Evolutionary conservation across 2,329 filamentous ascomycete genomes (phyloP).

Genomic region (Aureobasidium subglaciale): DNA sequence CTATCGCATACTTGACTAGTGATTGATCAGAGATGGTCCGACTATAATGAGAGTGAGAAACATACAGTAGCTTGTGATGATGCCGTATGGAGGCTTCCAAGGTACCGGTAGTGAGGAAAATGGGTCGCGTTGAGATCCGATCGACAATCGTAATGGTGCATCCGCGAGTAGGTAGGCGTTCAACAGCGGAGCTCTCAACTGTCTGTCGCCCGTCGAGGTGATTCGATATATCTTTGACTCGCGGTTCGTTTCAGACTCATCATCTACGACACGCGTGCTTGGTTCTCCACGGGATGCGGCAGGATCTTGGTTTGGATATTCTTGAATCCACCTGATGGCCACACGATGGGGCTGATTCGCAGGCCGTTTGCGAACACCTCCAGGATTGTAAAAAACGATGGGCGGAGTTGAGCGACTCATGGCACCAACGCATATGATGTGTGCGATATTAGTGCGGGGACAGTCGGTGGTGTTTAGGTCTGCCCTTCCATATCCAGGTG

Average conservation of each 20-base stretch:
- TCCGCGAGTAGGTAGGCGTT: slow-evolving; percentile 2
- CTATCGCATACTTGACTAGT: slow-evolving; percentile 8
- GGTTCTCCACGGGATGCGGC: background rate
- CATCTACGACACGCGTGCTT: background rate
- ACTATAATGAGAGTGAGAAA: background rate
- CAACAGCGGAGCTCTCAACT: background rate
- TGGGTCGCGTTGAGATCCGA: slow-evolving; percentile 6
- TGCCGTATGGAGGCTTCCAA: slow-evolving; percentile 6
- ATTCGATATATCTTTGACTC: slow-evolving; percentile 1
- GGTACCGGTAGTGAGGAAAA: slow-evolving; percentile 1
- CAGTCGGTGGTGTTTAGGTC: background rate
- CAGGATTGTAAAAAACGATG: background rate
- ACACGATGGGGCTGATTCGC: background rate
- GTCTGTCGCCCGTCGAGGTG: background rate
- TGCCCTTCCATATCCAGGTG: background rate
- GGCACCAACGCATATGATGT: background rate
- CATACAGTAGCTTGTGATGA: slow-evolving; percentile 9
- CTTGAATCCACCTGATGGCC: slow-evolving; percentile 6
- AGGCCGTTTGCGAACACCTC: slow-evolving; percentile 1
- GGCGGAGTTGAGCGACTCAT: background rate
- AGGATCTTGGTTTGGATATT: background rate
- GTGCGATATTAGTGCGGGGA: slow-evolving; percentile 1
- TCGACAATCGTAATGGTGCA: background rate
- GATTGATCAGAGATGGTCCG: background rate
- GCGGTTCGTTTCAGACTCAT: background rate